A percentile compares a stretch with the other conserved stretches of the same genome.
These are phyloP conservation scores for Arbutus unedo DNA, from an alignment of 148 eudicot genomes.

Conservation along the genomic window DNA sequence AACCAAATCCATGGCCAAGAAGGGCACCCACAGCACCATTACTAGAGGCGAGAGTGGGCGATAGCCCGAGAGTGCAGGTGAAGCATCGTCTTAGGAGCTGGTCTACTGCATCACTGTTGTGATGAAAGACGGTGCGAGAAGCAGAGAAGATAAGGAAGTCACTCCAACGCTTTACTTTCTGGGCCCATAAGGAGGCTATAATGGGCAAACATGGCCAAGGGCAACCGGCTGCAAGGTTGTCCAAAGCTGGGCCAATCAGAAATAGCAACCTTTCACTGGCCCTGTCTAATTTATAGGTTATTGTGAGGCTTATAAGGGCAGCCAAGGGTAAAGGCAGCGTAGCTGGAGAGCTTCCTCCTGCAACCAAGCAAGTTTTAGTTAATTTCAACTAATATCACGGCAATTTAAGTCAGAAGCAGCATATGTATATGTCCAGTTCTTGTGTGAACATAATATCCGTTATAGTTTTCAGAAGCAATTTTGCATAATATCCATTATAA, in stretches of 20 bases:
- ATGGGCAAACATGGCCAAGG: conserved; percentile 99
- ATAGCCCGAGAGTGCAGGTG: conserved; percentile 56
- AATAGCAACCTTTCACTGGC: conserved; percentile 64
- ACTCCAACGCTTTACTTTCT: conserved; percentile 94
- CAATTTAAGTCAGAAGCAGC: background rate
- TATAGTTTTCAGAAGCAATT: background rate
- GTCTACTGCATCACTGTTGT: conserved; percentile 68
- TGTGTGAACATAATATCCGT: background rate
- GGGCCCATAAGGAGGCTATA: conserved; percentile 86
- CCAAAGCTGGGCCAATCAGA: conserved; percentile 71
- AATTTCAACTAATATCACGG: background rate
- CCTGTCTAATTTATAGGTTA: conserved; percentile 88
- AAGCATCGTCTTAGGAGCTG: conserved; percentile 87
- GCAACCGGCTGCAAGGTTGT: conserved; percentile 76
- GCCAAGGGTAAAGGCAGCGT: conserved; percentile 95
- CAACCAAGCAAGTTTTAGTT: conserved; percentile 25
- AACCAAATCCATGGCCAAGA: conserved; percentile 88
- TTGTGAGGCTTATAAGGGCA: conserved; percentile 86
- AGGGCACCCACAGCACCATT: conserved; percentile 83
- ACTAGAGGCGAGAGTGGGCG: conserved; percentile 36
- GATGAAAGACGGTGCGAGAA: conserved; percentile 84
- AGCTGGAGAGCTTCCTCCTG: conserved; percentile 66
- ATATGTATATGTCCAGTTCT: conserved; percentile 9
- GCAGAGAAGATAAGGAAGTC: conserved; percentile 87
- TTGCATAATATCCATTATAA: no score